Evolutionary conservation across 176 grass and related monocot species (phyloP).

Genomic region (Triticum dicoccoides): DNA sequence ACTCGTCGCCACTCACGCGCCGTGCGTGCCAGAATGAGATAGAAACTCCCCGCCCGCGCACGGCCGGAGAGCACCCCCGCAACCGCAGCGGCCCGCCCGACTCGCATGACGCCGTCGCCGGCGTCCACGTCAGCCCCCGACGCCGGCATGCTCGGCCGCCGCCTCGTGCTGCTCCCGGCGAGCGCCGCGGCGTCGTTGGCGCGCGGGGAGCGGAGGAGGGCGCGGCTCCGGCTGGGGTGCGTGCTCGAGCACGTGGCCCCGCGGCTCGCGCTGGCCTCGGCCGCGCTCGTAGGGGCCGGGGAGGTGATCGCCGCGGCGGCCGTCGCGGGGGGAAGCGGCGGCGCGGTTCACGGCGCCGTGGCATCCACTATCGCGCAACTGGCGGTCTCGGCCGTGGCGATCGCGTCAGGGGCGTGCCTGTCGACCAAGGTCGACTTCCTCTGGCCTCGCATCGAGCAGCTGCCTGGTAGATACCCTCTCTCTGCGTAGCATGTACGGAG

Average conservation of each 20-base stretch:
- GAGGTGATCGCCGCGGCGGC: slow-evolving; percentile 78
- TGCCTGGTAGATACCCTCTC: slow-evolving; percentile 49
- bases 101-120: slow-evolving; percentile 51
- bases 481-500: not conserved
- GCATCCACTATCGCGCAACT: slow-evolving; percentile 82
- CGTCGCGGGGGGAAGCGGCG: slow-evolving; percentile 42
- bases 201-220: slow-evolving; percentile 19
- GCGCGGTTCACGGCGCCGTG: slow-evolving; percentile 69
- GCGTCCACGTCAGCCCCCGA: slow-evolving; percentile 47
- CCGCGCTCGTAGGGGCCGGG: slow-evolving; percentile 55
- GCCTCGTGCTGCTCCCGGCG: slow-evolving; percentile 43
- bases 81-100: not conserved
- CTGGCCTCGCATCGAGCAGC: slow-evolving; percentile 80
- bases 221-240: slow-evolving; percentile 54
- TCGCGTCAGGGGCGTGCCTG: slow-evolving; percentile 92
- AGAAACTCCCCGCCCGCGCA: slow-evolving; percentile 10
- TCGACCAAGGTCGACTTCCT: slow-evolving; percentile 97
- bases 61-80: slow-evolving; percentile 17
- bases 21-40: slow-evolving; percentile 44
- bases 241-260: slow-evolving; percentile 64
- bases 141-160: slow-evolving; percentile 54
- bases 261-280: slow-evolving; percentile 53
- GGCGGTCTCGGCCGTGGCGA: slow-evolving; percentile 89
- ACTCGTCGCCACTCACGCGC: slow-evolving; percentile 32
- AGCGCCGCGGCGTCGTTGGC: slow-evolving; percentile 6